Base-by-base conservation (phyloP, 2,329 filamentous ascomycete genomes). In the Cladosporium oxysporum region DNA sequence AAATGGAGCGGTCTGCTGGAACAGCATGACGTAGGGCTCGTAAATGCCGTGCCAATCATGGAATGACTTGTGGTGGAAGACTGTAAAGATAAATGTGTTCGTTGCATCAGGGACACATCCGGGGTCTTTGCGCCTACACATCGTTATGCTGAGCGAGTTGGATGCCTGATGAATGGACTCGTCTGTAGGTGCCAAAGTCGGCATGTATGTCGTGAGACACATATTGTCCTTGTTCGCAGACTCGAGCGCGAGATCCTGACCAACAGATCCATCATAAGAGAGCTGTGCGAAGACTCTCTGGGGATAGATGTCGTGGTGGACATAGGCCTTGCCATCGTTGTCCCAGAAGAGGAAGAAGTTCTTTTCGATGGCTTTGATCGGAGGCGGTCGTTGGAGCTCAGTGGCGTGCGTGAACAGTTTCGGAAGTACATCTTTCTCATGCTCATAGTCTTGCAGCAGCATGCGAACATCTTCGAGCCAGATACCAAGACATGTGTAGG, bases 301-400 rank as follows among this genome's bases (percentile, higher is more conserved):
- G 0, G 85, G 85, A 0, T 72, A 69, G 2, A 87, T 72, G 68
- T 87, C 84, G 72, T 87, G 81, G 71, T 88, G 85, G 0, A 80
- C 78, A 71, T 86, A 86, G 60, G 81, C 75, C 23, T 79, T 72
- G 7, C 79, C 81, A 0, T 76, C 66, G 0, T 67, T 66, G 67
- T 87, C 85, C 86, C 86, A 88, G 76, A 88, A 88, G 2, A 85
- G 66, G 69, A 88, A 88, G 79, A 81, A 89, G 70, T 89, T 88
- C 81, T 88, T 88, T 75, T 89, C 86, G 35, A 88, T 71, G 0
- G 69, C 41, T 2, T 73, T 71, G 70, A 77, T 83, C 0, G 83
- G 81, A 1, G 69, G 66, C 0, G 84, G 85, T 0, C 85, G 77
- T 41, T 83, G 81, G 2, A 88, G 72, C 67, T 88, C 86, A 0